These are phyloP conservation scores for Fraxinus nigra DNA, from an alignment of 305 asterid genomes.

Conservation along the genomic window DNA sequence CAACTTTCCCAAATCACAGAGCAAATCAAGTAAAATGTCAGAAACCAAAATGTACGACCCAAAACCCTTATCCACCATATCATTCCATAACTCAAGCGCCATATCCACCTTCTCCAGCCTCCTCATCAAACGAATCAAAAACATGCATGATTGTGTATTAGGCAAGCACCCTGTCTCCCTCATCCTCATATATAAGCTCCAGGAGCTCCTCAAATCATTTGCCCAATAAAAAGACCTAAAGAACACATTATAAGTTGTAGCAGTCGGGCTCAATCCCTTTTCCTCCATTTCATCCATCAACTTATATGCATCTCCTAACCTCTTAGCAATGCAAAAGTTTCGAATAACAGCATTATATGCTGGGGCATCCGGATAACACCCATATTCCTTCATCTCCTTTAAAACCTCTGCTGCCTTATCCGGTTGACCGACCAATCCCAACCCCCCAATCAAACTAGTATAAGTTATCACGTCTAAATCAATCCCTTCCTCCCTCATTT, in stretches of 20 bases:
- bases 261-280: constrained; percentile 68
- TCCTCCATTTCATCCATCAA: constrained; percentile 73
- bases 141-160: constrained; percentile 84
- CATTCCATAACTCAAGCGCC: constrained; percentile 85
- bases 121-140: constrained; percentile 63
- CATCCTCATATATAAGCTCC: constrained; percentile 77
- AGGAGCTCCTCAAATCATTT: constrained; percentile 60
- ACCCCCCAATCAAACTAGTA: constrained; percentile 80
- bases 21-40: constrained; percentile 69
- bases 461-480: constrained; percentile 76
- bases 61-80: constrained; percentile 76
- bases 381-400: constrained; percentile 86
- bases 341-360: constrained; percentile 83
- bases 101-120: constrained; percentile 66
- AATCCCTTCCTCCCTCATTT: constrained; percentile 68
- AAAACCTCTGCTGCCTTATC: constrained; percentile 79
- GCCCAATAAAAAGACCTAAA: constrained; percentile 68
- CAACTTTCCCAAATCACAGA: constrained; percentile 71
- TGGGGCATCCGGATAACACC: constrained; percentile 79
- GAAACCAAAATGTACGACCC: constrained; percentile 76
- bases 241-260: constrained; percentile 78
- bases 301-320: constrained; percentile 55
- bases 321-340: constrained; percentile 83
- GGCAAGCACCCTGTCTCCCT: constrained; percentile 64
- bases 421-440: constrained; percentile 80